Percentiles rank a stretch among this genome's conserved stretches.
Conservation (phyloP, 225 moss, liverwort and hornwort genomes). For the Pleurozium schreberi region DNA sequence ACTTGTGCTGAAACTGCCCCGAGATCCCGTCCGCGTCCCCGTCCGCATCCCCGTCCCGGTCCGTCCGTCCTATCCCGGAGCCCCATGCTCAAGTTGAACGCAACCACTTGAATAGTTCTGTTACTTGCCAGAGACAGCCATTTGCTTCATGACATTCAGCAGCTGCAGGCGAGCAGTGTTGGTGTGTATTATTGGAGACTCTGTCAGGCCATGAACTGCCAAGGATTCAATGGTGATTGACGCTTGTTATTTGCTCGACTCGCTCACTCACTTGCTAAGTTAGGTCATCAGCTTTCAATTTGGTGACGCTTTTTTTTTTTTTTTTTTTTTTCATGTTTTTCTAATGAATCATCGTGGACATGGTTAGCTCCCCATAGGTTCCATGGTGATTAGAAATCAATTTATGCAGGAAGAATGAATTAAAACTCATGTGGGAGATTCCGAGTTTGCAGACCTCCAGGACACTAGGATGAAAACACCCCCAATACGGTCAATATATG, state of each 20-base stretch:
- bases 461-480: too few species aligned
- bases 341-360: not conserved
- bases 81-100: not conserved
- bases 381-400: not conserved
- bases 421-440: not conserved
- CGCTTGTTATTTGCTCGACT: not conserved
- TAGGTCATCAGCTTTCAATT: not conserved
- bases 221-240: not conserved
- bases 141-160: not conserved
- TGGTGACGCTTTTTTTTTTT: not conserved
- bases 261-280: not conserved
- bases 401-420: not conserved
- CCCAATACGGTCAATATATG: too few species aligned
- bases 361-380: not conserved
- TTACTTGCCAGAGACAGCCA: not conserved
- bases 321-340: not conserved
- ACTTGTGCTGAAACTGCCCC: not conserved
- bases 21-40: not conserved
- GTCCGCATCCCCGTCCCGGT: too few species aligned
- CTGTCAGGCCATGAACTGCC: conserved; percentile 7
- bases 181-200: conserved; percentile 17
- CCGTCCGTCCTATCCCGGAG: not conserved
- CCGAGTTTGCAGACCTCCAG: not conserved
- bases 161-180: not conserved
- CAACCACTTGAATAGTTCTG: not conserved